A percentile compares a stretch with the other conserved stretches of the same genome.
phyloP scores from a whole-genome alignment of 2,329 filamentous ascomycete genomes.

The Botrytis sinoallii region DNA sequence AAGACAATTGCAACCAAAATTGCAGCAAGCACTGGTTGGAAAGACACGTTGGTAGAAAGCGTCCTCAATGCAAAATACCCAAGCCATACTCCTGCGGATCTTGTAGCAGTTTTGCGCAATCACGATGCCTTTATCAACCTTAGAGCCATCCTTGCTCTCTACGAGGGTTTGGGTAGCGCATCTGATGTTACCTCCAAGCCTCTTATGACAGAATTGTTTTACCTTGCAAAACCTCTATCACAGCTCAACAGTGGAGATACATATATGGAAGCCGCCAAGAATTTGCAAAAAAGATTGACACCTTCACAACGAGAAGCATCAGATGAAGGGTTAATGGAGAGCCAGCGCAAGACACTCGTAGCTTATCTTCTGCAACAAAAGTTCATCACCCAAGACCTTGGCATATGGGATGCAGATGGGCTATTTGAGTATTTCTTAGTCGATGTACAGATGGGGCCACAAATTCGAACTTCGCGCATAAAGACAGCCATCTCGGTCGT shows the following conservation, averaged over 20 bases:
- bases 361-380: background rate
- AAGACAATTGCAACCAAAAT: background rate
- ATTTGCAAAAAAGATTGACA: background rate
- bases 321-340: background rate
- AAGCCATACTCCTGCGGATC: background rate
- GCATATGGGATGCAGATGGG: constrained; percentile 28
- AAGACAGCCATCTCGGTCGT: constrained; percentile 38
- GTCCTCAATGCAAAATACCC: background rate
- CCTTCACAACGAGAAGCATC: background rate
- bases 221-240: background rate
- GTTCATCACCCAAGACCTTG: background rate
- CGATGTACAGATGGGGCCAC: constrained; percentile 37
- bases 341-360: background rate
- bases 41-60: background rate
- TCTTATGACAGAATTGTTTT: background rate
- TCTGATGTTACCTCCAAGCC: background rate
- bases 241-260: background rate
- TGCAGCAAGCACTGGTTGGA: background rate
- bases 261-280: background rate
- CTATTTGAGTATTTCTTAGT: constrained; percentile 38
- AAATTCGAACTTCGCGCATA: constrained; percentile 35
- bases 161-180: background rate
- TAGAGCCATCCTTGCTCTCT: background rate
- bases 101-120: background rate
- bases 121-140: background rate